Evolutionary conservation across 139 green algal genomes (phyloP).

Genomic region (Chlorella sorokiniana): DNA sequence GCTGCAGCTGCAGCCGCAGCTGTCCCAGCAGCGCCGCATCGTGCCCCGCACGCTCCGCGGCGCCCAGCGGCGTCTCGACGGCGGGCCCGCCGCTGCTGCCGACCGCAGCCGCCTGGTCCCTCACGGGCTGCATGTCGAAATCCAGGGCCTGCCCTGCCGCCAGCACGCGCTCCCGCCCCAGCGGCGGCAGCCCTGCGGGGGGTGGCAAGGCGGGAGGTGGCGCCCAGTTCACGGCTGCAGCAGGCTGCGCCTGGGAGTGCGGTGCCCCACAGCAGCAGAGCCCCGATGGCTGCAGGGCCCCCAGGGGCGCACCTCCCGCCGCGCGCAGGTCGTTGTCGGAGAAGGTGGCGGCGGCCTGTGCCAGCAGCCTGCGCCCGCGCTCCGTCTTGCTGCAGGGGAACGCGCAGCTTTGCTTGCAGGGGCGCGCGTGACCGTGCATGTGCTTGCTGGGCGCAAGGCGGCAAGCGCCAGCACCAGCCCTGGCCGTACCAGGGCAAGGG

Average conservation of each 20-base stretch:
- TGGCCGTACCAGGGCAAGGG: too few species aligned
- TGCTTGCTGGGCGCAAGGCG: too few species aligned
- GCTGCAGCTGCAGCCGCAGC: constrained; percentile 12
- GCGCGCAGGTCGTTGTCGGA: background rate
- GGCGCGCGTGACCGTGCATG: too few species aligned
- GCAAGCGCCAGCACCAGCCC: too few species aligned
- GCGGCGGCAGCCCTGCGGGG: background rate
- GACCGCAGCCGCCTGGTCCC: constrained; percentile 3
- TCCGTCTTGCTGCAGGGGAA: constrained; percentile 4
- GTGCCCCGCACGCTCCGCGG: background rate
- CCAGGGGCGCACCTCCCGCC: background rate
- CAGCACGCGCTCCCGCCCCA: background rate
- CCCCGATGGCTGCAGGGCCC: too few species aligned
- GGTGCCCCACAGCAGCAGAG: too few species aligned
- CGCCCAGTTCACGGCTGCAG: background rate
- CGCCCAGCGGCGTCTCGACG: too few species aligned
- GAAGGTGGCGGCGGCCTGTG: constrained; percentile 1
- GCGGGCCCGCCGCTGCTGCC: background rate
- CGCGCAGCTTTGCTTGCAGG: too few species aligned
- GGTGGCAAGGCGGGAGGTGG: background rate
- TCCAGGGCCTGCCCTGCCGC: background rate
- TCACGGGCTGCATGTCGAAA: constrained; percentile 29
- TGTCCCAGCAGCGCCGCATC: background rate
- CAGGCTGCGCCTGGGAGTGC: background rate
- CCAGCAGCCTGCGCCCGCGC: constrained; percentile 8